phyloP scores from a whole-genome alignment of 163 green algal species.

The Chloromonas sp. region DNA sequence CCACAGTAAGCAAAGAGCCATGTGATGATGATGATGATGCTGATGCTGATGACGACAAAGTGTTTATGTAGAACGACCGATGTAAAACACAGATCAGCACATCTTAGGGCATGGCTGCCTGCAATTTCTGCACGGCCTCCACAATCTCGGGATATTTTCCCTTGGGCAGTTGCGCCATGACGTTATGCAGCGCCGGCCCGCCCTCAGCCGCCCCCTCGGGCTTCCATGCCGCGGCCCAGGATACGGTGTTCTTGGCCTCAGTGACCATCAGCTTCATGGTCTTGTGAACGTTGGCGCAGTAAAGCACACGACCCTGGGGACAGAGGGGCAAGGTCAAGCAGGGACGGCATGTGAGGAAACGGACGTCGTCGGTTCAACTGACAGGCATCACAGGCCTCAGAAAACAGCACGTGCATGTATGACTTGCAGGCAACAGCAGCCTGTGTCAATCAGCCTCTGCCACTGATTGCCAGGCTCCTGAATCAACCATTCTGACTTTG shows the following conservation, averaged over 20 bases:
- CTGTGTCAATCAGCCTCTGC: background rate
- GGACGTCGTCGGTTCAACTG: background rate
- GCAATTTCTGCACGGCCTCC: background rate
- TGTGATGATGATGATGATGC: too few species aligned
- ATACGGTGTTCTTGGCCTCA: slow-evolving; percentile 1
- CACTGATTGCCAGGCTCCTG: background rate
- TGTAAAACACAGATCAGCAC: too few species aligned
- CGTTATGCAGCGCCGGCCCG: background rate
- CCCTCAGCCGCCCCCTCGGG: background rate
- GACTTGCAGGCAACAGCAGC: background rate
- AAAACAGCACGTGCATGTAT: background rate
- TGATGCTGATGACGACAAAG: too few species aligned
- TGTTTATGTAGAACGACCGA: too few species aligned
- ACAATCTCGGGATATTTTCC: background rate
- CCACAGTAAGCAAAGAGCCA: too few species aligned
- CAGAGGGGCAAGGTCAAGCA: background rate
- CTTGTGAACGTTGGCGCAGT: slow-evolving; percentile 4
- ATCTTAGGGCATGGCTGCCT: background rate
- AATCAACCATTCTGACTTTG: background rate
- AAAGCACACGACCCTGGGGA: background rate
- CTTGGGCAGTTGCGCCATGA: slow-evolving; percentile 3
- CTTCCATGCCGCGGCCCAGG: background rate
- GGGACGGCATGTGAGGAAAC: background rate
- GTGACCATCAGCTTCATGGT: background rate
- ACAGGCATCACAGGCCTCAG: background rate